A percentile compares a stretch with the other conserved stretches of the same genome.
phyloP scores from a whole-genome alignment of 352 stramenopile genomes.

The Pythium biforme region DNA sequence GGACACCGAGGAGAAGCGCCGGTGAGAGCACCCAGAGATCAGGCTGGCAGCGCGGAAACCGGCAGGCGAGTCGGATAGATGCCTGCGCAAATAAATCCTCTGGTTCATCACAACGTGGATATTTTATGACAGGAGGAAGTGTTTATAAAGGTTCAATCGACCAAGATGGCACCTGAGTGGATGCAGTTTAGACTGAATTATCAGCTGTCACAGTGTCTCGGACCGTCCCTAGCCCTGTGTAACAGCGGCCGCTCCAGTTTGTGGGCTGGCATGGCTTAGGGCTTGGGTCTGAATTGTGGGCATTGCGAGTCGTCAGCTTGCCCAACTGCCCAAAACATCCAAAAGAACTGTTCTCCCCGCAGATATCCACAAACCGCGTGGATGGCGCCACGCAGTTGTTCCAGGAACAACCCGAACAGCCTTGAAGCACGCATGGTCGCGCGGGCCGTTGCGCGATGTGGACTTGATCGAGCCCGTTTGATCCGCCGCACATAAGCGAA shows the following conservation, averaged over 20 bases:
- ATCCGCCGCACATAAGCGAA: neutral
- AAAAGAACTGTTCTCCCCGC: neutral
- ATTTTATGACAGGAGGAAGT: neutral
- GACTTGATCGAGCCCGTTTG: neutral
- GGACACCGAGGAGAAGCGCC: neutral
- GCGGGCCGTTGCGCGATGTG: neutral
- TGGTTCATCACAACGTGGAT: neutral
- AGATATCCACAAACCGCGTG: neutral
- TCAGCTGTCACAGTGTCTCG: neutral
- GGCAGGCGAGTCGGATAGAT: slow-evolving; percentile 16
- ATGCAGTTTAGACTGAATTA: neutral
- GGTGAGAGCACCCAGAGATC: slow-evolving; percentile 6
- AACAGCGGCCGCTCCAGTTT: slow-evolving; percentile 25
- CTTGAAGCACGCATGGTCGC: neutral
- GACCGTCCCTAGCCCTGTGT: slow-evolving; percentile 24
- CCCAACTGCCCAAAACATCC: neutral
- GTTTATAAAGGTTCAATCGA: neutral
- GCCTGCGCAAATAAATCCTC: slow-evolving; percentile 11
- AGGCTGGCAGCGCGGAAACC: neutral
- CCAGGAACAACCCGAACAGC: neutral
- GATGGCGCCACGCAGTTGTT: neutral
- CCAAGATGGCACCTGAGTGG: neutral
- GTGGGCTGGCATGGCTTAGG: slow-evolving; percentile 21
- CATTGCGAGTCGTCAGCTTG: neutral
- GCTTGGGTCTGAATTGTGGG: slow-evolving; percentile 20